Percentiles rank a stretch among this genome's conserved stretches.
Evolutionary conservation across 2,329 filamentous ascomycete genomes (phyloP).

Genomic region (Gremmenia infestans): DNA sequence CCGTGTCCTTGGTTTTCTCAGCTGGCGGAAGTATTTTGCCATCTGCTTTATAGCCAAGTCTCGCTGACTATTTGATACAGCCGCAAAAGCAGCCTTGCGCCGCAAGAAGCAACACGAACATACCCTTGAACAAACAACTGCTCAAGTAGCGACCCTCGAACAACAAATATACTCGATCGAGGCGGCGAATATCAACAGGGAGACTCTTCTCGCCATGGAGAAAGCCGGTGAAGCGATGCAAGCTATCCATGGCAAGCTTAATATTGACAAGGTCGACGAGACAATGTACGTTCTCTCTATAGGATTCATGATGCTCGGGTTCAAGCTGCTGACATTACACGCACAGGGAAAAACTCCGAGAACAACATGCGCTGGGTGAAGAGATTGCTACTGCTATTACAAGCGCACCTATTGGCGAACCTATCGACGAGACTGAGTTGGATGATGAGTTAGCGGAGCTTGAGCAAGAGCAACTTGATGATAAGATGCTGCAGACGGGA

Average conservation of each 20-base stretch:
- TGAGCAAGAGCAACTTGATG: slow-evolving; percentile 89
- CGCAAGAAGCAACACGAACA: slow-evolving; percentile 94
- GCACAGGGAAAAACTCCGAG: slow-evolving; percentile 77
- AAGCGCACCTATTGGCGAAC: slow-evolving; percentile 59
- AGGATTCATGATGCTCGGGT: slow-evolving; percentile 6
- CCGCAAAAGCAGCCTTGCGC: slow-evolving; percentile 82
- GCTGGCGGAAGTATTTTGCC: too few species aligned
- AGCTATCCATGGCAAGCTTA: slow-evolving; percentile 84
- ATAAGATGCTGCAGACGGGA: slow-evolving; percentile 88
- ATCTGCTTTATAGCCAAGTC: neutral
- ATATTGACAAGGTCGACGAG: slow-evolving; percentile 89
- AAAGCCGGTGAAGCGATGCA: slow-evolving; percentile 87
- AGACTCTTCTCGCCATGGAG: slow-evolving; percentile 93
- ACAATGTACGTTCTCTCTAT: slow-evolving; percentile 66
- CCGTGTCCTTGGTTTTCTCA: neutral
- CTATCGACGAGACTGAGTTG: slow-evolving; percentile 79
- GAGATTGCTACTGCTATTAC: slow-evolving; percentile 88
- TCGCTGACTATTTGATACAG: slow-evolving; percentile 43
- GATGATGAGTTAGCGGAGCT: slow-evolving; percentile 79
- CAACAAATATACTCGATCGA: slow-evolving; percentile 96
- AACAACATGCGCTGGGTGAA: slow-evolving; percentile 89
- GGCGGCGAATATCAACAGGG: slow-evolving; percentile 96
- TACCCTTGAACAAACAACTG: slow-evolving; percentile 82
- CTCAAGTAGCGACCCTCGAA: slow-evolving; percentile 88
- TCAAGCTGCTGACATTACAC: slow-evolving; percentile 28